Conservation (phyloP, 2,329 filamentous ascomycete species). For the Botrytis paeoniae region DNA sequence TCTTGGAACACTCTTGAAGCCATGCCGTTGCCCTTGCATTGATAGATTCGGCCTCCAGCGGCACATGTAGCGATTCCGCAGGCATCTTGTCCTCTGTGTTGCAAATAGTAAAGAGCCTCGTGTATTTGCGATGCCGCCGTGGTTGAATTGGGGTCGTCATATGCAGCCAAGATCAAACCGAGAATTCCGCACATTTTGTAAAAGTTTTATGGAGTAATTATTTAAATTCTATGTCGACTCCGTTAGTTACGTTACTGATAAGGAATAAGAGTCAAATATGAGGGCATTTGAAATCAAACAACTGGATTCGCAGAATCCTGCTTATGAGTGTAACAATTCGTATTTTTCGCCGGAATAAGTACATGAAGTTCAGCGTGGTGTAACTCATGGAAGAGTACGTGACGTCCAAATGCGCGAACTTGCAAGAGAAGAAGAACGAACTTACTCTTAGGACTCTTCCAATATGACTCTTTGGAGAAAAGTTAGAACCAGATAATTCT, state of each 20-base stretch:
- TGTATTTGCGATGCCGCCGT: constrained; percentile 64
- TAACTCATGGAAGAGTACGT: neutral
- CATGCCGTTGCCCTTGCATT: constrained; percentile 89
- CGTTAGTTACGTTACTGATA: constrained; percentile 19
- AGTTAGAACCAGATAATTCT: neutral
- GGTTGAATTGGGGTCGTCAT: constrained; percentile 44
- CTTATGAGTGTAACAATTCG: constrained; percentile 37
- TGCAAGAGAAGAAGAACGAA: neutral
- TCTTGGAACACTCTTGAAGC: constrained; percentile 82
- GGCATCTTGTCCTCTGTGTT: constrained; percentile 79
- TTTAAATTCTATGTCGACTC: constrained; percentile 1
- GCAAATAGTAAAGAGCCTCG: constrained; percentile 69
- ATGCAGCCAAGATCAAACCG: constrained; percentile 57
- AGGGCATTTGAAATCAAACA: constrained; percentile 22
- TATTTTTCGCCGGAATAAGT: constrained; percentile 32
- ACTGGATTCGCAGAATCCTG: constrained; percentile 29
- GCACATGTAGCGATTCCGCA: constrained; percentile 77
- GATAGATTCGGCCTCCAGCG: constrained; percentile 75
- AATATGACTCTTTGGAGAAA: neutral
- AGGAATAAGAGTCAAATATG: neutral
- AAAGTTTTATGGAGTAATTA: neutral
- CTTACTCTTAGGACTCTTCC: neutral
- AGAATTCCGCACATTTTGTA: constrained; percentile 60
- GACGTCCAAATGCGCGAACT: neutral
- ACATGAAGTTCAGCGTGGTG: neutral